These are phyloP conservation scores for Acanthamoeba triangularis DNA, from an alignment of 208 protist species.

Conservation along the genomic window DNA sequence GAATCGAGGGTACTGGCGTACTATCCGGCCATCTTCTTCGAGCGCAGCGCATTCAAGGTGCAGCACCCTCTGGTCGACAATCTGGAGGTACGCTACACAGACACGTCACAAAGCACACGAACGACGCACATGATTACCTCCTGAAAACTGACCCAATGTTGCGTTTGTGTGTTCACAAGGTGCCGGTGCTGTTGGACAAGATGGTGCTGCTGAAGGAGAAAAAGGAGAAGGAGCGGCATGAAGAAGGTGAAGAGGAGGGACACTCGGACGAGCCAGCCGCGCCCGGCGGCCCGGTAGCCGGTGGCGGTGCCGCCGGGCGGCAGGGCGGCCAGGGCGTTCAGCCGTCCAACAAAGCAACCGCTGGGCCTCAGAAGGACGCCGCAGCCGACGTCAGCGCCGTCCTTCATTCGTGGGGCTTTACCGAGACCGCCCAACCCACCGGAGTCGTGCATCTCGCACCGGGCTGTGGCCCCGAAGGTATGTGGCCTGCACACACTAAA, in stretches of 20 bases:
- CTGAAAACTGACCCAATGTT: background rate
- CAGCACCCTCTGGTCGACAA: slow-evolving; percentile 30
- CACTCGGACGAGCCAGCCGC: background rate
- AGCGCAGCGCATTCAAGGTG: background rate
- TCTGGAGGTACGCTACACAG: background rate
- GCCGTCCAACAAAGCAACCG: background rate
- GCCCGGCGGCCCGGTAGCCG: too few relatives aligned
- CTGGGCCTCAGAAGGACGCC: background rate
- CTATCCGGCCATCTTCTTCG: background rate
- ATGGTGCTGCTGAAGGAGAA: slow-evolving; percentile 49
- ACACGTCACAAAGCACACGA: background rate
- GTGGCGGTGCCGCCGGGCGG: background rate
- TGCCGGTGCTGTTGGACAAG: slow-evolving; percentile 10
- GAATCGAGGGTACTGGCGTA: background rate
- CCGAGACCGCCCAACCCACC: background rate
- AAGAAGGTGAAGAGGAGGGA: background rate
- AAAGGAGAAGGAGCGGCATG: background rate
- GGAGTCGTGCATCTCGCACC: slow-evolving; percentile 5
- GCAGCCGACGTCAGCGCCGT: too few relatives aligned
- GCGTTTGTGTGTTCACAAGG: background rate
- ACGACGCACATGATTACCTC: background rate
- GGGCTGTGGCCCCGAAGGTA: slow-evolving; percentile 27
- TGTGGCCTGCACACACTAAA: background rate
- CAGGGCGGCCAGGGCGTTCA: background rate
- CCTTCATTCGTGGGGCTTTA: background rate